Percentiles rank a stretch among this genome's conserved stretches.
Conservation (phyloP, 2,329 filamentous ascomycete species). For the Beauveria varroae region DNA sequence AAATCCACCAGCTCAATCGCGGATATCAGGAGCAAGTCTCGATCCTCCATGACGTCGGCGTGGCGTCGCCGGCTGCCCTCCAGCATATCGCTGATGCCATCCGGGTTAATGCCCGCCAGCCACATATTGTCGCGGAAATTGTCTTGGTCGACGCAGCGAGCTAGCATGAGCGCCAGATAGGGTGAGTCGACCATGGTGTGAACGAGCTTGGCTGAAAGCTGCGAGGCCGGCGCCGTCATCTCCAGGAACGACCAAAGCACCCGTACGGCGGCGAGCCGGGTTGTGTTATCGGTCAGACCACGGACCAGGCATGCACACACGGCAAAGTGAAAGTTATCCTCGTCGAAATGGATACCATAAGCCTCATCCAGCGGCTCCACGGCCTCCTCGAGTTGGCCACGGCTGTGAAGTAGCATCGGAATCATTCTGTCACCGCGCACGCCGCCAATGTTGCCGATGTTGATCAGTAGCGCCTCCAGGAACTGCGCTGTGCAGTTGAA, state of each 20-base stretch:
- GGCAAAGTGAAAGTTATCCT: conserved; percentile 60
- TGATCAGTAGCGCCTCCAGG: conserved; percentile 55
- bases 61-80: conserved; percentile 20
- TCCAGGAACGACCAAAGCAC: conserved; percentile 54
- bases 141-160: conserved; percentile 47
- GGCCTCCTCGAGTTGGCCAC: conserved; percentile 53
- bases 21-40: conserved; percentile 54
- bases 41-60: conserved; percentile 45
- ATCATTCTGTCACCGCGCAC: conserved; percentile 54
- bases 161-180: conserved; percentile 53
- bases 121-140: conserved; percentile 57
- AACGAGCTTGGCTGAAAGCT: conserved; percentile 16
- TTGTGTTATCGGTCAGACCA: conserved; percentile 55
- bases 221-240: conserved; percentile 19
- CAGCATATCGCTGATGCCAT: conserved; percentile 22
- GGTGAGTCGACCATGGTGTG: conserved; percentile 35
- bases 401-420: conserved; percentile 52
- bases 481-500: conserved; percentile 62
- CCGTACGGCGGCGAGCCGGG: conserved; percentile 49
- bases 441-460: conserved; percentile 54
- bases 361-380: conserved; percentile 54
- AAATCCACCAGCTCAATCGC: conserved; percentile 61
- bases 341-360: conserved; percentile 57
- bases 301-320: conserved; percentile 57
- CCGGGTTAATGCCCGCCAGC: conserved; percentile 47